Conservation (phyloP, 139 green algal species). For the Micractinium sp. region DNA sequence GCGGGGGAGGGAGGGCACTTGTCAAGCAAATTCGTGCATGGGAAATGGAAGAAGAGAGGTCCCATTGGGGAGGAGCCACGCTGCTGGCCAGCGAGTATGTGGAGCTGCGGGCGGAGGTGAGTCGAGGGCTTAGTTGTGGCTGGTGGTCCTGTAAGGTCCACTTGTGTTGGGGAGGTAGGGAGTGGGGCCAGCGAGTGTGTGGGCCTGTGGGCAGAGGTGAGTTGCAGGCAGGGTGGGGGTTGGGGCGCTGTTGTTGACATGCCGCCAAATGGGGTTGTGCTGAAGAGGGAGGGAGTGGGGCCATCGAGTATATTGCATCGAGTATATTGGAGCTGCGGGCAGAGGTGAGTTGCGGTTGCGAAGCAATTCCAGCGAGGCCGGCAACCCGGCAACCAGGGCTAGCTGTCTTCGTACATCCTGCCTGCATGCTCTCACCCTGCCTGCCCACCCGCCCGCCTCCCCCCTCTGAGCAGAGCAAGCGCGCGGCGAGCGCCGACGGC, state of each 20-base stretch:
- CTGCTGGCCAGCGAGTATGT: constrained; percentile 89
- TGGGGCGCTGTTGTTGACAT: too few species aligned
- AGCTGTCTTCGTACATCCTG: neutral
- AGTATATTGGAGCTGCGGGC: constrained; percentile 87
- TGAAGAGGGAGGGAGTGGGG: neutral
- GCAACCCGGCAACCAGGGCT: neutral
- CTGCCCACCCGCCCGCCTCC: neutral
- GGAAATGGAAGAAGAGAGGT: neutral
- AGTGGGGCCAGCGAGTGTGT: constrained; percentile 82
- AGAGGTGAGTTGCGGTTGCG: constrained; percentile 61
- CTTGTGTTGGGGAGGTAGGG: neutral
- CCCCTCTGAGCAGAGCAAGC: constrained; percentile 50
- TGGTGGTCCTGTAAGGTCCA: too few species aligned
- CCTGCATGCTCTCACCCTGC: neutral
- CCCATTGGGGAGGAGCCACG: constrained; percentile 4
- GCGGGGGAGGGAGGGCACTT: neutral
- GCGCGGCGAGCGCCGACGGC: constrained; percentile 47
- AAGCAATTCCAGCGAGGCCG: neutral
- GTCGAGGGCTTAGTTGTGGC: too few species aligned
- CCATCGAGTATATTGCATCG: too few species aligned
- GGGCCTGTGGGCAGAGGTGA: constrained; percentile 81
- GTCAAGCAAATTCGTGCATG: neutral
- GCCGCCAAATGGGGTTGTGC: too few species aligned
- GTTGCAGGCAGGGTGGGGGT: neutral
- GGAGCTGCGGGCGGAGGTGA: constrained; percentile 86